phyloP scores from a whole-genome alignment of 1,139 yeast species.

The Yamadazyma sp. region DNA sequence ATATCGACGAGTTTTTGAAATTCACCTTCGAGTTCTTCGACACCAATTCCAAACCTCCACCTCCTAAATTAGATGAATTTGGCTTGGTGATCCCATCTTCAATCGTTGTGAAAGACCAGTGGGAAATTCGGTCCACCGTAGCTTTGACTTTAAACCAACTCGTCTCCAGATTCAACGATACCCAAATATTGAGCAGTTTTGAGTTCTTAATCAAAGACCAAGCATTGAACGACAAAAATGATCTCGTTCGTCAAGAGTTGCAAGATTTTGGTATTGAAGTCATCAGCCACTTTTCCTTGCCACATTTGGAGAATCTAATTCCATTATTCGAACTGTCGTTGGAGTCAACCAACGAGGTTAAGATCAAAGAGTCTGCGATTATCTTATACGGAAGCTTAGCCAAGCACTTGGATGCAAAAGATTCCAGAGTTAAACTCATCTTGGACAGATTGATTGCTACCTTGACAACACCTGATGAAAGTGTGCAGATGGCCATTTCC shows the following conservation, averaged over 20 bases:
- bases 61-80: slow-evolving; percentile 70
- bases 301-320: slow-evolving; percentile 65
- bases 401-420: slow-evolving; percentile 67
- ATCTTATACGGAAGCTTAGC: slow-evolving; percentile 88
- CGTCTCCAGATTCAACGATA: slow-evolving; percentile 45
- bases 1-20: slow-evolving; percentile 35
- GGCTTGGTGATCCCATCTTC: slow-evolving; percentile 74
- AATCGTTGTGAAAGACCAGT: slow-evolving; percentile 62
- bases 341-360: slow-evolving; percentile 53
- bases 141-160: slow-evolving; percentile 66
- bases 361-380: slow-evolving; percentile 76
- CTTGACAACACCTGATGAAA: slow-evolving; percentile 83
- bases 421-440: slow-evolving; percentile 62
- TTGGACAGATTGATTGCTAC: slow-evolving; percentile 72
- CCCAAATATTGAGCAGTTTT: slow-evolving; percentile 51
- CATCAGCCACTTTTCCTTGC: slow-evolving; percentile 63
- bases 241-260: slow-evolving; percentile 74
- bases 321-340: slow-evolving; percentile 73
- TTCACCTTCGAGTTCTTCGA: slow-evolving; percentile 55
- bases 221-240: slow-evolving; percentile 73
- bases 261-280: slow-evolving; percentile 86
- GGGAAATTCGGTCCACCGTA: slow-evolving; percentile 84
- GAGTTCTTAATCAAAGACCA: slow-evolving; percentile 58
- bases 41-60: slow-evolving; percentile 70
- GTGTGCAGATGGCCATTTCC: slow-evolving; percentile 83